Percentiles rank a stretch among this genome's conserved stretches.
Conservation (phyloP, 768 basidiomycete genomes). For the Phylloporus sp. region DNA sequence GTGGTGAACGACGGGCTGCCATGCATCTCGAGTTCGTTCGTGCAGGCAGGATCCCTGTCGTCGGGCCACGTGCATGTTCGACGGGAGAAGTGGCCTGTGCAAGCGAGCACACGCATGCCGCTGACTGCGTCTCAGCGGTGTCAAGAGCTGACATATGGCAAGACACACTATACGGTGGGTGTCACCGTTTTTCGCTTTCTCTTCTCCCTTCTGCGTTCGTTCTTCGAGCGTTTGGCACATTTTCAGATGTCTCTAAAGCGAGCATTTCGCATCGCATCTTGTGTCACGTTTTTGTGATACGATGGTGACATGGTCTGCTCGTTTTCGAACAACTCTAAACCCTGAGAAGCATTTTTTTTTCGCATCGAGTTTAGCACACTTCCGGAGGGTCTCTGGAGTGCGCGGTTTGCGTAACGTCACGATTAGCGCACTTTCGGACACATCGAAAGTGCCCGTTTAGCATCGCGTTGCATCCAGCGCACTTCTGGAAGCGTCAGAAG, state of each 20-base stretch:
- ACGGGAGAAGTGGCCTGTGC: background rate
- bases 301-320: no score
- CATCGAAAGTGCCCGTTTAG: no score
- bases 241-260: background rate
- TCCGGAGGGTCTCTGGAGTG: no score
- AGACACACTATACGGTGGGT: background rate
- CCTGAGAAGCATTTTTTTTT: no score
- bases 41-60: background rate
- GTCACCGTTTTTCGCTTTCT: background rate
- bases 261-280: no score
- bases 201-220: background rate
- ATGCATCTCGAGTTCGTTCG: background rate
- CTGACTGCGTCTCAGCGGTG: background rate
- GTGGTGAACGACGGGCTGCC: conserved; percentile 3
- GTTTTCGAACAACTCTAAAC: no score
- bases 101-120: background rate
- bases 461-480: background rate
- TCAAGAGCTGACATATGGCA: background rate
- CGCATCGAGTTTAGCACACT: no score
- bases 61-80: background rate
- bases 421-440: no score
- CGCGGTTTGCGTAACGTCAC: no score
- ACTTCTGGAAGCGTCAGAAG: background rate
- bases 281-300: no score
- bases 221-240: background rate